Conservation (phyloP, 306 rosid genomes). For the barrel medic (Medicago truncatula) region DNA sequence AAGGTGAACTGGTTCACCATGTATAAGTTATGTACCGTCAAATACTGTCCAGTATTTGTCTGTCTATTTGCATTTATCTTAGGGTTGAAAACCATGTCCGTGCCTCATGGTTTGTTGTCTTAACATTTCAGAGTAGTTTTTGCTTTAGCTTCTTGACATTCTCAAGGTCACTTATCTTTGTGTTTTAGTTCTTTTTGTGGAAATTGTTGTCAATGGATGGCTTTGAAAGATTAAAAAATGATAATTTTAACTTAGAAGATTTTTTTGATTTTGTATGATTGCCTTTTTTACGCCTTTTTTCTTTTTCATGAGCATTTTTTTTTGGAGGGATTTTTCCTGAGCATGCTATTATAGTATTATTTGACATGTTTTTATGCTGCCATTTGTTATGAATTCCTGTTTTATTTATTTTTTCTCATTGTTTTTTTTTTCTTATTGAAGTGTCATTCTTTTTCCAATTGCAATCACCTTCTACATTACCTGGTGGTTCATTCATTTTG, state of each 20-base stretch:
- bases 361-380: conserved; percentile 22
- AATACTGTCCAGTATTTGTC: neutral
- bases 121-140: conserved; percentile 4
- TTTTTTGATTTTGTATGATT: neutral
- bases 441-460: conserved; percentile 91
- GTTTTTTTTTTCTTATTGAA: conserved; percentile 50
- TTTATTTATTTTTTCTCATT: conserved; percentile 28
- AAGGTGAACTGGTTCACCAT: no score
- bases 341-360: neutral
- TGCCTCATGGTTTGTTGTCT: conserved; percentile 1
- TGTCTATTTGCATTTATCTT: conserved; percentile 27
- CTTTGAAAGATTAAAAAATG: conserved; percentile 16
- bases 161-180: neutral
- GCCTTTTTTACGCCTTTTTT: conserved; percentile 10
- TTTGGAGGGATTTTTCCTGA: neutral
- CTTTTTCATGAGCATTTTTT: conserved; percentile 15
- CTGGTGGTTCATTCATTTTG: conserved; percentile 99
- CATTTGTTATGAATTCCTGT: conserved; percentile 33
- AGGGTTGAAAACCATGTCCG: neutral
- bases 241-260: neutral
- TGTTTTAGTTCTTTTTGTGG: neutral
- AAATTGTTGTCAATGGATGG: neutral
- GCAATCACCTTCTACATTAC: conserved; percentile 96
- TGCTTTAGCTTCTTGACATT: conserved; percentile 1
- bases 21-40: no score